Base-by-base conservation (phyloP, 129 eudicot species). In the Lonicera japonica region DNA sequence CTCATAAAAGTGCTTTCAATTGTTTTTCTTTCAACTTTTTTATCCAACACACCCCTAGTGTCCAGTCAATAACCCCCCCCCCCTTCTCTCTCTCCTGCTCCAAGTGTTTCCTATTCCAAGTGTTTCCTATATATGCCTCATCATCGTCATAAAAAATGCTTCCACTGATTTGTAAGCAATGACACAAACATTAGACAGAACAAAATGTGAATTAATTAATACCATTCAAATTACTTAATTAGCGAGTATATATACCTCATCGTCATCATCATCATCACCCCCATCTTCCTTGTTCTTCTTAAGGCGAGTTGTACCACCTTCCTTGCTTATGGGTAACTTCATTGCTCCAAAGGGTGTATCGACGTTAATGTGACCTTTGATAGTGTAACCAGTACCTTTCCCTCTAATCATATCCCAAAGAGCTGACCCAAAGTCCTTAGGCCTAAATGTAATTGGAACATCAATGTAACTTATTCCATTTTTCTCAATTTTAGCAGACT, bases 371-470 rank as follows among this genome's bases (percentile, higher is more conserved):
- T 82, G 71, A 25, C 98, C 98, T 74, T 91, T 91, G 86, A 91
- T 87, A 34, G 90, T 61, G 67, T 91, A 87, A 41, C 98, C 95
- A 18, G 91, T 92, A 5, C 96, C 98, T 79, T 54, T 92, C 52
- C 98, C 98, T 75, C 98, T 84, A 8, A 92, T 87, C 98, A 92
- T 92, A 41, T 92, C 96, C 98, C 98, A 92, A 58, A 92, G 67
- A 60, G 96, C 98, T 25, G 98, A 92, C 4, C 98, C 98, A 52
- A 80, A 88, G 24, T 92, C 98, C 71, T 92, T 92, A 0, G 98
- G 98, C 86, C 91, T 92, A 58, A 92, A 92, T 25, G 95, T 92
- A 64, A 92, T 81, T 2, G 98, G 98, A 69, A 92, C 23, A 55
- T 92, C 90, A 66, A 92, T 70, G 29, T 73, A 74, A 14, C 72